Percentiles rank a stretch among this genome's conserved stretches.
Conservation (phyloP, 2,329 filamentous ascomycete genomes). For the Phaeosphaeria sp. region DNA sequence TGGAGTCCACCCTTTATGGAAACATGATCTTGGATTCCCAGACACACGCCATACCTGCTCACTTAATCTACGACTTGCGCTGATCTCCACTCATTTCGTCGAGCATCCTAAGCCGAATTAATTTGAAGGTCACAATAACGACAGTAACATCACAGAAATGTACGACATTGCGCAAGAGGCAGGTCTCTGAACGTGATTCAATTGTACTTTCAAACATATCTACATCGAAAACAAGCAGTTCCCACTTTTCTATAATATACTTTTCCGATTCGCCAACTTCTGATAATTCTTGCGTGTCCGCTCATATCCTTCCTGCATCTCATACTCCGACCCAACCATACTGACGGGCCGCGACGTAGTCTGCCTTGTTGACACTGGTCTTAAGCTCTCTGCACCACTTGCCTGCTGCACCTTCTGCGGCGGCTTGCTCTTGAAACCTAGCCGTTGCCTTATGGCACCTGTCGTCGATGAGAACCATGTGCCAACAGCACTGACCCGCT, state of each 20-base stretch:
- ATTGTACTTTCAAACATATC: background rate
- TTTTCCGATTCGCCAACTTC: slow-evolving; percentile 46
- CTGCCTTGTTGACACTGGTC: slow-evolving; percentile 4
- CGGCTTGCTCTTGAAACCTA: slow-evolving; percentile 19
- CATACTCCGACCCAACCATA: slow-evolving; percentile 30
- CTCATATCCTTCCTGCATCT: slow-evolving; percentile 44
- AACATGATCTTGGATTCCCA: no score
- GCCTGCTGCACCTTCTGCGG: slow-evolving; percentile 22
- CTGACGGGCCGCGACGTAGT: slow-evolving; percentile 25
- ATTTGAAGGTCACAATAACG: no score
- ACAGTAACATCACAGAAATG: no score
- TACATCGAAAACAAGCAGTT: background rate
- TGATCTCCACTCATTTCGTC: no score
- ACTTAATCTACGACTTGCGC: no score
- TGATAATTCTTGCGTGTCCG: slow-evolving; percentile 42
- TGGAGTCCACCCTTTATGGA: no score
- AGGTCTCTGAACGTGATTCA: background rate
- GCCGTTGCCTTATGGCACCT: slow-evolving; percentile 9
- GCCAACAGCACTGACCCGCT: background rate
- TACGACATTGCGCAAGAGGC: background rate
- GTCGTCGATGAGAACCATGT: slow-evolving; percentile 8
- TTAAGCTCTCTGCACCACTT: slow-evolving; percentile 24
- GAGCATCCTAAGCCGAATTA: no score
- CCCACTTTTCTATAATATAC: slow-evolving; percentile 34
- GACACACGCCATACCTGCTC: no score